A percentile compares a stretch with the other conserved stretches of the same genome.
phyloP scores from a whole-genome alignment of 495 filamentous ascomycete genomes.

The Extremus antarcticus region DNA sequence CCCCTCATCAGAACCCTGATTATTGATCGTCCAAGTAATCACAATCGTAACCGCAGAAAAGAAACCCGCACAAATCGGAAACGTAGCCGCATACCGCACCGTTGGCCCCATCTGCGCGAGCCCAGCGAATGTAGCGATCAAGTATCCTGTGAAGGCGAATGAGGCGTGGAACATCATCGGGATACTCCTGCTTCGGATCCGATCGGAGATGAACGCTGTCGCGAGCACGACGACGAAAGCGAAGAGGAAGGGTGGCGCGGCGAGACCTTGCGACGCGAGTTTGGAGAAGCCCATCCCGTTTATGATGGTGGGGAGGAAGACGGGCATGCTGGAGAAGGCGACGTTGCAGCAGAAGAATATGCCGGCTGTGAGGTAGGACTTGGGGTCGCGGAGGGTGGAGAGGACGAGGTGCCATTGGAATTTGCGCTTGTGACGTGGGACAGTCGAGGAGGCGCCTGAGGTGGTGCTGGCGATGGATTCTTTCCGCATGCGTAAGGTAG shows the following conservation, averaged over 20 bases:
- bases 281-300: slow-evolving; percentile 27
- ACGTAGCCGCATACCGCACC: slow-evolving; percentile 45
- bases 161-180: slow-evolving; percentile 25
- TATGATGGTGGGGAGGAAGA: slow-evolving; percentile 33
- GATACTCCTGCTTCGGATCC: slow-evolving; percentile 20
- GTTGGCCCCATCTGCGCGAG: slow-evolving; percentile 4
- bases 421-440: slow-evolving; percentile 11
- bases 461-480: slow-evolving; percentile 17
- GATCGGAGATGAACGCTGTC: slow-evolving; percentile 29
- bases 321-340: slow-evolving; percentile 29
- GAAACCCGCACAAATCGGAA: slow-evolving; percentile 48
- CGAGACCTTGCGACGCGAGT: slow-evolving; percentile 26
- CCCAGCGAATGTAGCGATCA: slow-evolving; percentile 42
- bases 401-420: slow-evolving; percentile 45
- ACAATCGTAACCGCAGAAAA: slow-evolving; percentile 52
- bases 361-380: slow-evolving; percentile 56
- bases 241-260: slow-evolving; percentile 30
- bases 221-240: slow-evolving; percentile 27
- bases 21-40: slow-evolving; percentile 53
- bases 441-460: not conserved
- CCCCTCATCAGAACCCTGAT: slow-evolving; percentile 36
- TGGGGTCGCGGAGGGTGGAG: slow-evolving; percentile 48
- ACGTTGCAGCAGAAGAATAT: slow-evolving; percentile 35
- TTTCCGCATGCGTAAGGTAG: slow-evolving; percentile 39
- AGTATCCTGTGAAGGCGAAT: slow-evolving; percentile 51